phyloP scores from a whole-genome alignment of 805 yeast genomes.

The Torulaspora indica region DNA sequence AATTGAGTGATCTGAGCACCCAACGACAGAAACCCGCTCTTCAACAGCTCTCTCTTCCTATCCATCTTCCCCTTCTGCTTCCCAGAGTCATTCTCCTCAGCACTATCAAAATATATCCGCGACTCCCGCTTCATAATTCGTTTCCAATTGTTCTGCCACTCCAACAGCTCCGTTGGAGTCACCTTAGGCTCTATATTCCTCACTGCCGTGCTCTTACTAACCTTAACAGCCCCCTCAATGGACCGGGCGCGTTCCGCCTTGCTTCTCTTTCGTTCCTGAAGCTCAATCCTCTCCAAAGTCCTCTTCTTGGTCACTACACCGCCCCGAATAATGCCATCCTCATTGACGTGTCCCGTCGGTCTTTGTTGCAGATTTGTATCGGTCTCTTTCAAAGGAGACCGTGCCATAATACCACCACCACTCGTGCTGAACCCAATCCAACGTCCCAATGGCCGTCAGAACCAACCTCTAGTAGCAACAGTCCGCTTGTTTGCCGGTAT shows the following conservation, averaged over 20 bases:
- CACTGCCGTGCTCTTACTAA: constrained; percentile 20
- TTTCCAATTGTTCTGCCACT: constrained; percentile 66
- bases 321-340: constrained; percentile 9
- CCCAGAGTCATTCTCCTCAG: constrained; percentile 33
- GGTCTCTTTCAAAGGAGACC: constrained; percentile 35
- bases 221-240: constrained; percentile 36
- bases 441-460: not conserved
- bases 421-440: not conserved
- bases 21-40: constrained; percentile 36
- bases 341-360: constrained; percentile 6
- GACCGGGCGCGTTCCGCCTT: constrained; percentile 32
- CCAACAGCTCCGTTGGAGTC: constrained; percentile 39
- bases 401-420: constrained; percentile 10
- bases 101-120: constrained; percentile 55
- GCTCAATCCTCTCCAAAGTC: constrained; percentile 24
- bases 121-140: constrained; percentile 52
- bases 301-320: constrained; percentile 22
- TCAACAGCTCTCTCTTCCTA: constrained; percentile 29
- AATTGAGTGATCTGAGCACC: constrained; percentile 58
- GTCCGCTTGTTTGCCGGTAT: not conserved
- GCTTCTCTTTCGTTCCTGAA: constrained; percentile 22
- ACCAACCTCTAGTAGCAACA: not conserved
- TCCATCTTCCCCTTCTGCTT: constrained; percentile 26
- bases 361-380: constrained; percentile 28
- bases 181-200: constrained; percentile 23